A percentile compares a stretch with the other conserved stretches of the same genome.
Evolutionary conservation across 2,329 filamentous ascomycete species (phyloP).

Genomic region (Rosellinia necatrix): DNA sequence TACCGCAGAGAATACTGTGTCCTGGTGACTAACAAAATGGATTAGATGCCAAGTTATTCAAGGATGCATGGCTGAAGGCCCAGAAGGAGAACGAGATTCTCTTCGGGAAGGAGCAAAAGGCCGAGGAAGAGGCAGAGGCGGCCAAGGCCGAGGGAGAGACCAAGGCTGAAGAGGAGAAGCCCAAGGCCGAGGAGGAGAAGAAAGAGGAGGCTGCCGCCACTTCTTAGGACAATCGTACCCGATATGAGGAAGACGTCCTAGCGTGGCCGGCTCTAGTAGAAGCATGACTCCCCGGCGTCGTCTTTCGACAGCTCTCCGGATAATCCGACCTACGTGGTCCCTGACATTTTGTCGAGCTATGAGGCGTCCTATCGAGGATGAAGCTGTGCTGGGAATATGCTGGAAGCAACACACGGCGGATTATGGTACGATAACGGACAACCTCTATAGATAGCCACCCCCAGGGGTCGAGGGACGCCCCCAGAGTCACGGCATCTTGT

Average conservation of each 20-base stretch:
- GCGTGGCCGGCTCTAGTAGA: constrained; percentile 4
- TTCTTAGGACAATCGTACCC: constrained; percentile 14
- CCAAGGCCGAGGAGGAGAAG: constrained; percentile 36
- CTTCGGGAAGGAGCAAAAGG: constrained; percentile 57
- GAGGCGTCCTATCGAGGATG: constrained; percentile 22
- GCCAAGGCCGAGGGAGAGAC: constrained; percentile 38
- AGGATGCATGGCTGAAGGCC: constrained; percentile 95
- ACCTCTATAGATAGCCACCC: constrained; percentile 27
- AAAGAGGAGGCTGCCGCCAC: constrained; percentile 33
- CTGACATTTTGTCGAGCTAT: constrained; percentile 12
- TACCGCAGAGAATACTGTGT: background rate
- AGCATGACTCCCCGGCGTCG: background rate
- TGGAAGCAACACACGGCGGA: constrained; percentile 27
- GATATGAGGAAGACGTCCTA: constrained; percentile 2
- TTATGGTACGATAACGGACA: constrained; percentile 31
- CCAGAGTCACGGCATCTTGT: constrained; percentile 37
- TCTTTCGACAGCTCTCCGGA: constrained; percentile 14
- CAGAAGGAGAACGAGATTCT: constrained; percentile 94
- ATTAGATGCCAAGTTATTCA: constrained; percentile 92
- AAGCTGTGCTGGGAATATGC: constrained; percentile 20
- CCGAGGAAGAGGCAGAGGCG: constrained; percentile 32
- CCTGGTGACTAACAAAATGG: constrained; percentile 35
- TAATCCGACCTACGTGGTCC: constrained; percentile 4
- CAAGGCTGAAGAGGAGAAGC: constrained; percentile 35
- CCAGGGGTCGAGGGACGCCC: constrained; percentile 32